phyloP scores from a whole-genome alignment of 768 basidiomycete species.

The Podaxis carcinomalis region DNA sequence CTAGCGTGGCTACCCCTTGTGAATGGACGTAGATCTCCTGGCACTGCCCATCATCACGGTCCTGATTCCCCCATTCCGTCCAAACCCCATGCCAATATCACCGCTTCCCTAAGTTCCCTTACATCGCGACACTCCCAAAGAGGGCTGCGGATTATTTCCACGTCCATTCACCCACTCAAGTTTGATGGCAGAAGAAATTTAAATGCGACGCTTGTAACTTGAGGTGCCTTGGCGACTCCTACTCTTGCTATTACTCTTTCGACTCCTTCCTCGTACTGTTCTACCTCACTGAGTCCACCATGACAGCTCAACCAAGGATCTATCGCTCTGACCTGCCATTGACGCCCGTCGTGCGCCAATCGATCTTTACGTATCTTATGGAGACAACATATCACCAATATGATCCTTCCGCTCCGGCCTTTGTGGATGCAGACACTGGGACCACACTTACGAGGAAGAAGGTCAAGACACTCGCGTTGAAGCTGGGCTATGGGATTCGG shows the following conservation, averaged over 20 bases:
- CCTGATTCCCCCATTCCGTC: not conserved
- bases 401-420: conserved; percentile 14
- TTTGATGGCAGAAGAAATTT: not conserved
- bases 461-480: conserved; percentile 16
- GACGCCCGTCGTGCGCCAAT: conserved; percentile 16
- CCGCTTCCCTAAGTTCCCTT: not conserved
- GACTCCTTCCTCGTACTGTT: not conserved
- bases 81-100: not conserved
- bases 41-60: too few species aligned
- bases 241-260: not conserved
- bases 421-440: conserved; percentile 19
- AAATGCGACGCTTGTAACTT: not conserved
- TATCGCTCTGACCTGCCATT: conserved; percentile 17
- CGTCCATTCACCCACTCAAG: not conserved
- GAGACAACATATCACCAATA: conserved; percentile 15
- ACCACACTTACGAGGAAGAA: conserved; percentile 16
- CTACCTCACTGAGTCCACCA: not conserved
- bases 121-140: not conserved
- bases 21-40: too few species aligned
- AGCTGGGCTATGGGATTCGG: conserved; percentile 20
- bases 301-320: conserved; percentile 16
- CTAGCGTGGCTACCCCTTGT: too few species aligned
- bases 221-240: not conserved
- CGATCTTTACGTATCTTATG: conserved; percentile 22
- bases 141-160: not conserved